A percentile compares a stretch with the other conserved stretches of the same genome.
These are phyloP conservation scores for Termitomyces sp. DNA, from an alignment of 768 basidiomycete species.

Conservation along the genomic window DNA sequence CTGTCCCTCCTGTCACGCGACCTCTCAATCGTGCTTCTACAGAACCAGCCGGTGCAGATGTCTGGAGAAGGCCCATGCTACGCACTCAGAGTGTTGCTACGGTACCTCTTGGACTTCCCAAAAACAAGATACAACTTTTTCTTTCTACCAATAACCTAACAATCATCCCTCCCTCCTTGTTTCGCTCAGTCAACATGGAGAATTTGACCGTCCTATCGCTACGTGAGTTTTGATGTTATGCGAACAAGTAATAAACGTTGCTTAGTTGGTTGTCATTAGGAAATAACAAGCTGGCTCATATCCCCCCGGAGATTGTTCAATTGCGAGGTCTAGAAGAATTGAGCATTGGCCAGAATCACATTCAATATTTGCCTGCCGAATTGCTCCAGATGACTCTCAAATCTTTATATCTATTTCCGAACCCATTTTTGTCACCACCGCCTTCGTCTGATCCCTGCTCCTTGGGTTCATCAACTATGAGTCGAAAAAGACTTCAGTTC, in stretches of 20 bases:
- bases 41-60: conserved; percentile 21
- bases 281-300: conserved; percentile 43
- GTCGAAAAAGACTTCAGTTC: not conserved
- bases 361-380: conserved; percentile 61
- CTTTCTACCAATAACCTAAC: conserved; percentile 51
- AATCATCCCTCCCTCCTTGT: conserved; percentile 50
- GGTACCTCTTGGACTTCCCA: conserved; percentile 30
- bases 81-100: conserved; percentile 26
- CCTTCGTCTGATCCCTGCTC: conserved; percentile 1
- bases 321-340: conserved; percentile 52
- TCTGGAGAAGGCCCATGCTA: conserved; percentile 10
- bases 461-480: conserved; percentile 7
- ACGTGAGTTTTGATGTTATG: conserved; percentile 35
- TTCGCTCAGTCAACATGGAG: conserved; percentile 31
- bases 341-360: conserved; percentile 53
- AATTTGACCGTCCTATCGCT: conserved; percentile 59
- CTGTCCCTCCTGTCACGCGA: conserved; percentile 15
- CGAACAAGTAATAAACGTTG: not conserved
- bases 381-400: conserved; percentile 51
- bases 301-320: conserved; percentile 60
- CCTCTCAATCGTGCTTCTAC: conserved; percentile 27
- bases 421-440: conserved; percentile 47
- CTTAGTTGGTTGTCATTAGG: conserved; percentile 34
- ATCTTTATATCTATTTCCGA: conserved; percentile 45
- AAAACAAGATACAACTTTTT: conserved; percentile 50